Evolutionary conservation across 1,284 basidiomycete species (phyloP).

Genomic region (Thelephora terrestris): DNA sequence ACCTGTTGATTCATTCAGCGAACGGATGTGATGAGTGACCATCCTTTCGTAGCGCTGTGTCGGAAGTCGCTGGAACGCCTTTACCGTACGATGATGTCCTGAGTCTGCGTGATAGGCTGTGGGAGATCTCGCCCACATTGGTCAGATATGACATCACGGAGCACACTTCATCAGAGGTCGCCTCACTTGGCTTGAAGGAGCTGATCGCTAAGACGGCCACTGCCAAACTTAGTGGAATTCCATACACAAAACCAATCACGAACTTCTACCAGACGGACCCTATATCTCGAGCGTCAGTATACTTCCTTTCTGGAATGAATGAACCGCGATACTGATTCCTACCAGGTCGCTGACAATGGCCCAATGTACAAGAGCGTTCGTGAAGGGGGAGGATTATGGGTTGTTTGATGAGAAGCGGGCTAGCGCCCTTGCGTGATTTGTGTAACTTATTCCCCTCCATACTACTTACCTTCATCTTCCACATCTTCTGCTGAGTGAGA

Average conservation of each 20-base stretch:
- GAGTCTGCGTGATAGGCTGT: slow-evolving; percentile 88
- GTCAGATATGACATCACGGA: slow-evolving; percentile 87
- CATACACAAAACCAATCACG: slow-evolving; percentile 73
- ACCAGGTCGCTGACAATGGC: slow-evolving; percentile 78
- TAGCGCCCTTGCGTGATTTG: no score
- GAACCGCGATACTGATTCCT: slow-evolving; percentile 1
- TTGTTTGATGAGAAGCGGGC: slow-evolving; percentile 20
- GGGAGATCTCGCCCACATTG: slow-evolving; percentile 91
- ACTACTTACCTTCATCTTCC: no score
- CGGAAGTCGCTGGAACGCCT: slow-evolving; percentile 75
- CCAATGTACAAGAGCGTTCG: slow-evolving; percentile 71
- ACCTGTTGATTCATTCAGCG: neutral
- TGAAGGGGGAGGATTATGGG: slow-evolving; percentile 49
- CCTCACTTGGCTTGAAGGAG: slow-evolving; percentile 59
- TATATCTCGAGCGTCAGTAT: slow-evolving; percentile 71
- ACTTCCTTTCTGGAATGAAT: neutral
- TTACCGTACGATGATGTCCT: slow-evolving; percentile 90
- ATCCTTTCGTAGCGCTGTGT: slow-evolving; percentile 61
- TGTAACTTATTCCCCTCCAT: no score
- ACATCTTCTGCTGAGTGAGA: no score
- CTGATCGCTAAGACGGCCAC: slow-evolving; percentile 42
- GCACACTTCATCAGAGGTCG: slow-evolving; percentile 61
- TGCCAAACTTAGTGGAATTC: slow-evolving; percentile 48
- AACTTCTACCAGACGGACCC: slow-evolving; percentile 98
- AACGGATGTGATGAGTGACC: neutral